Percentiles rank a stretch among this genome's conserved stretches.
These are phyloP conservation scores for Cucumis sativus DNA, from an alignment of 306 rosid genomes.

Conservation along the genomic window Cucumber_9930_V3 NC_026657.2:5143001-5143500, in stretches of 20 bases:
- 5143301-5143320: slow-evolving; percentile 58
- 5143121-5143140: background rate
- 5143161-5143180: background rate
- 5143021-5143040: too few species aligned
- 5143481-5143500: background rate
- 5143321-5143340: slow-evolving; percentile 26
- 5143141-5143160: background rate
- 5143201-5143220: background rate
- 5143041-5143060: too few species aligned
- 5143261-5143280: slow-evolving; percentile 41
- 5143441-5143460: background rate
- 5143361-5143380: background rate
- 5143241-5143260: slow-evolving; percentile 41
- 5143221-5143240: background rate
- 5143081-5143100: background rate
- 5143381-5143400: slow-evolving; percentile 8
- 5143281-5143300: slow-evolving; percentile 52
- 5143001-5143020: too few species aligned
- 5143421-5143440: slow-evolving; percentile 7
- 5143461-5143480: background rate
- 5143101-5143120: background rate
- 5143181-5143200: background rate
- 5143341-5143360: slow-evolving; percentile 36
- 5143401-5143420: background rate
- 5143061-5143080: too few species aligned